Base-by-base conservation (phyloP, 768 basidiomycete species). In the Dentipellis fragilis region DNA sequence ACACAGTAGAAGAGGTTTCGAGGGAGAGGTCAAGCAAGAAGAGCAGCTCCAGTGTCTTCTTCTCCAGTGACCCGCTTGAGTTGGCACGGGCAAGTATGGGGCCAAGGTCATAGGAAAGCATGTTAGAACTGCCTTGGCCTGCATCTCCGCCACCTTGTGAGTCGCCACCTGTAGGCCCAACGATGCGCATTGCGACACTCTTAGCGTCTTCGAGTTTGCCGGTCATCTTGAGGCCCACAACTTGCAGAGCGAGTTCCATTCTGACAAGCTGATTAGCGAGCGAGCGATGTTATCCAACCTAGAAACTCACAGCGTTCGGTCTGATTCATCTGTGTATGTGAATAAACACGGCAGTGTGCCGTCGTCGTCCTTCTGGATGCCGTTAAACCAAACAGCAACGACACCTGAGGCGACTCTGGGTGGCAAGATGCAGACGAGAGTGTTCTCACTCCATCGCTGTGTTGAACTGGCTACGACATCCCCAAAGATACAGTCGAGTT, bases 181-280 rank as follows among this genome's bases (percentile, higher is more conserved):
- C 89, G 60, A 96, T 96, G 34, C 93, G 80, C 80, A 93, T 84
- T 12, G 93, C 93, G 38, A 96, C 88, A 56, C 92, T 89, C 69
- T 89, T 87, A 2, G 93, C 93, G 54, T 93, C 90, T 63, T 94
- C 92, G 29, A 95, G 84, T 65, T 93, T 89, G 49, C 93, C 93
- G 0, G 93, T 95, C 90, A 96, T 94, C 74, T 95, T 93, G 59
- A 96, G 73, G 0, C 94, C 94, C 16, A 97, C 93, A 12, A 95
- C 92, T 65, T 95, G 93, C 3, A 97, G 75, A 52, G 93, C 93
- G 54, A 96, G 80, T 68, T 95, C 94, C 91, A 97, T 94, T 61
- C 91, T 94, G 62, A 39, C 52, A 14, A 10, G 35, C 19, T 42
- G 2, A 38, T 66, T 9, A 62, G 56, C 16, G 57, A 51, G n/a